These are phyloP conservation scores for Jatropha podagrica DNA, from an alignment of 441 rosid genomes.

Conservation along the genomic window DNA sequence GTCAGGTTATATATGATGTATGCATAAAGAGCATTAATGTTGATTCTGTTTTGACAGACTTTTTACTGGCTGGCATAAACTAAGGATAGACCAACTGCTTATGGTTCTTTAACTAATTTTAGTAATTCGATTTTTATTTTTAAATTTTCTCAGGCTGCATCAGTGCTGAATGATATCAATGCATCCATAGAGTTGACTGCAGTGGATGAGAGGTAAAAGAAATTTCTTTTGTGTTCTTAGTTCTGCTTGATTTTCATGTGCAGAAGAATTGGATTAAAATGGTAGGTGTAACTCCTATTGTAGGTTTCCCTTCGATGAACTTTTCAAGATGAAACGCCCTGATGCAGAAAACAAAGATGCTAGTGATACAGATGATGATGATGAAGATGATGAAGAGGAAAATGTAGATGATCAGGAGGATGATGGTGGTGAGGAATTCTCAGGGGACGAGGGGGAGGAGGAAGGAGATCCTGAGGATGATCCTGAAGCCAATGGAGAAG, in stretches of 20 bases:
- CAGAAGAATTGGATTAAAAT: not conserved
- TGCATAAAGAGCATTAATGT: not conserved
- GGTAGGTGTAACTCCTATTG: slow-evolving; percentile 12
- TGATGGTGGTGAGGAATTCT: slow-evolving; percentile 53
- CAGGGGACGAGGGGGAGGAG: slow-evolving; percentile 54
- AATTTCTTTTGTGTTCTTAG: not conserved
- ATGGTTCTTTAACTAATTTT: not conserved
- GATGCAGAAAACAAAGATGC: slow-evolving; percentile 55
- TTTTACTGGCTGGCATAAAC: not conserved
- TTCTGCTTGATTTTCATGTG: not conserved
- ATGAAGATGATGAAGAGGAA: slow-evolving; percentile 37
- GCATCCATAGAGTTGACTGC: slow-evolving; percentile 27
- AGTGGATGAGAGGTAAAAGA: slow-evolving; percentile 43
- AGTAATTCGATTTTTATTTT: slow-evolving; percentile 4
- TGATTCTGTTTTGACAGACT: not conserved
- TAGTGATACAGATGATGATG: slow-evolving; percentile 56
- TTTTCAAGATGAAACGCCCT: slow-evolving; percentile 37
- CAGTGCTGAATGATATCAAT: slow-evolving; percentile 30
- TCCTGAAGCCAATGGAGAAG: slow-evolving; percentile 59
- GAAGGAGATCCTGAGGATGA: slow-evolving; percentile 74
- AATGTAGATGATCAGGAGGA: slow-evolving; percentile 50
- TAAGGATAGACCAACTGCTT: not conserved
- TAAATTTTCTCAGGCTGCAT: slow-evolving; percentile 34
- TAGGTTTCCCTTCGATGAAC: slow-evolving; percentile 50
- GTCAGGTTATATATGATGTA: not conserved